Evolutionary conservation across 371 early-diverging fungal genomes (phyloP), one percentile per base, ranked within the genome.

Genomic region (Lichtheimia ornata): DNA sequence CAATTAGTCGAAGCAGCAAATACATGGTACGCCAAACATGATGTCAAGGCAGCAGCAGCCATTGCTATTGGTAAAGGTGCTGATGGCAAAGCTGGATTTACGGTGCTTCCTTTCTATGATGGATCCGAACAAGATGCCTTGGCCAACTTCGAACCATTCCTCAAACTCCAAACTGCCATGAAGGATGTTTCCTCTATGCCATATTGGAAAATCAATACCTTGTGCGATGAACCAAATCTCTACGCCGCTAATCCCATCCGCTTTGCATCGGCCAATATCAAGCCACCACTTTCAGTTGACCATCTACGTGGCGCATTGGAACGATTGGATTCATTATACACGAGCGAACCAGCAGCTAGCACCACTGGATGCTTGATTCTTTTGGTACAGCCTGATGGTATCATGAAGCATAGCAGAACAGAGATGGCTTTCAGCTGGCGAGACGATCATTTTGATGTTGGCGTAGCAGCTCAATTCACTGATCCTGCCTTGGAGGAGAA

Each of bases 341-440:
- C 51, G 5, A 51, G 52, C 0, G 64, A 47, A 25, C 71, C 71
- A 18, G 54, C 56, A 14, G 61, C 66, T 18, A 44, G 42, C 44
- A 62, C 55, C 2, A 61, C 69, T n/a, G 69, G 66, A 2, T 47
- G 43, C 7, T 54, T 67, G 35, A 53, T 65, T 24, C 30, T 68
- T 43, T 28, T 62, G 41, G 60, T 68, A 12, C 72, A 72, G 41
- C 65, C 68, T 2, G 62, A 72, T 40, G 72, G 61, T 24, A 58
- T 72, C 6, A 49, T 56, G 56, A 62, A 62, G 22, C 59, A 54
- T n/a, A 24, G 47, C 12, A 45, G 56, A 15, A 61, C 60, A 20
- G 68, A 67, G 40, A 72, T 65, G 66, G 68, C 72, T 0, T 72
- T 66, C 50, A 49, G 62, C 20, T 72, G 72, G 72, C 42, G 72